Evolutionary conservation across 441 rosid genomes (phyloP).

Genomic region (Arabidopsis hybrid): DNA sequence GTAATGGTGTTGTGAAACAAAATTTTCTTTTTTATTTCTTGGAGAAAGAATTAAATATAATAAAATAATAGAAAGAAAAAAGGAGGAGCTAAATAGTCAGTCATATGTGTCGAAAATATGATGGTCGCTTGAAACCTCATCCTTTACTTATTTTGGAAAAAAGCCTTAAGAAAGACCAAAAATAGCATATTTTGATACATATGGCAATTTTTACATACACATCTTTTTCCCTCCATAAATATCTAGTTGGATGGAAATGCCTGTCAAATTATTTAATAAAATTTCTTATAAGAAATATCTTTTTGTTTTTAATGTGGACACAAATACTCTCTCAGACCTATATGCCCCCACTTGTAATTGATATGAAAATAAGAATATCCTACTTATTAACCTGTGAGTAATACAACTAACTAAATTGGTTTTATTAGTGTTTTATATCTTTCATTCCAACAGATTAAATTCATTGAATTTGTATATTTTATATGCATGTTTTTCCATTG

Average conservation of each 20-base stretch:
- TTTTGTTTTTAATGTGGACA: constrained; percentile 40
- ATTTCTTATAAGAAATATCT: not conserved
- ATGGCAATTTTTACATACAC: constrained; percentile 34
- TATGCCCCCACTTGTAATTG: constrained; percentile 18
- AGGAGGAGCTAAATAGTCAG: constrained; percentile 8
- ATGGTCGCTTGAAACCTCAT: constrained; percentile 48
- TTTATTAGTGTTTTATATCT: not conserved
- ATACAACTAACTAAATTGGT: not conserved
- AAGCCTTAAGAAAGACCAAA: constrained; percentile 29
- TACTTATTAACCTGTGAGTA: too few relatives aligned
- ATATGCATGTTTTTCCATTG: not conserved
- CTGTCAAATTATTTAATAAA: constrained; percentile 9
- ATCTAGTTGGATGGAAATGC: constrained; percentile 15
- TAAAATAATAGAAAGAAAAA: constrained; percentile 10
- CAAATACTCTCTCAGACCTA: constrained; percentile 27
- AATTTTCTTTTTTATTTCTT: not conserved
- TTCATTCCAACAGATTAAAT: too few relatives aligned
- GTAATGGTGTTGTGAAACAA: constrained; percentile 38
- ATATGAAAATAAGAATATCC: not conserved
- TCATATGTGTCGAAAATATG: constrained; percentile 44
- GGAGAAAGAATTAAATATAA: constrained; percentile 6
- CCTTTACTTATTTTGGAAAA: constrained; percentile 40
- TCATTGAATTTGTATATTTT: too few relatives aligned
- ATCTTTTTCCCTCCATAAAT: constrained; percentile 37
- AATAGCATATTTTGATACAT: constrained; percentile 39